phyloP scores from a whole-genome alignment of 495 filamentous ascomycete species.

The Halenospora varia region DNA sequence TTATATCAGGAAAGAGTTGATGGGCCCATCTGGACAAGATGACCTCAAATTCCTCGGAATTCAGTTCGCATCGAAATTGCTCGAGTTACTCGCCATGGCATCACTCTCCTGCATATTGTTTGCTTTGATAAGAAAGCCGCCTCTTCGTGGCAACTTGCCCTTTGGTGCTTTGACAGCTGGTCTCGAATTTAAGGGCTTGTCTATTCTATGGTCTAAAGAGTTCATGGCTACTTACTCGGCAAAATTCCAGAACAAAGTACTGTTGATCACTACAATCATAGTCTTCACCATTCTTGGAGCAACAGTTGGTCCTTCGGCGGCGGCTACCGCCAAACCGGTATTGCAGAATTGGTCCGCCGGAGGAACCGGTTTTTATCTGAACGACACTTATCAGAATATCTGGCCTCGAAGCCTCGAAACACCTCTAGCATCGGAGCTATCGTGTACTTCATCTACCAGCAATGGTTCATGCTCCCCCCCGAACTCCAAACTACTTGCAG shows the following conservation, averaged over 20 bases:
- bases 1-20: slow-evolving; percentile 12
- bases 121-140: slow-evolving; percentile 2
- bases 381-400: slow-evolving; percentile 4
- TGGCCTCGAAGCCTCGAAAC: slow-evolving; percentile 3
- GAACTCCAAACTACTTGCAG: slow-evolving; percentile 7
- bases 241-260: slow-evolving; percentile 5
- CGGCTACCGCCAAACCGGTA: background rate
- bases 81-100: slow-evolving; percentile 12
- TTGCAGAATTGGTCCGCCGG: slow-evolving; percentile 5
- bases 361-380: slow-evolving; percentile 11
- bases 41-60: slow-evolving; percentile 9
- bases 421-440: background rate
- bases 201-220: slow-evolving; percentile 14
- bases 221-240: slow-evolving; percentile 6
- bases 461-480: slow-evolving; percentile 8
- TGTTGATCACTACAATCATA: slow-evolving; percentile 8
- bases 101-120: slow-evolving; percentile 12
- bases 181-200: slow-evolving; percentile 10
- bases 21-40: slow-evolving; percentile 8
- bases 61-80: slow-evolving; percentile 12
- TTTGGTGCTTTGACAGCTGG: slow-evolving; percentile 14
- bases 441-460: slow-evolving; percentile 1
- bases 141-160: background rate
- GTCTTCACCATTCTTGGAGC: slow-evolving; percentile 13
- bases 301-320: slow-evolving; percentile 11